Percentiles rank a stretch among this genome's conserved stretches.
Conservation (phyloP, 352 stramenopile genomes). For the Phytophthora parvispora region DNA sequence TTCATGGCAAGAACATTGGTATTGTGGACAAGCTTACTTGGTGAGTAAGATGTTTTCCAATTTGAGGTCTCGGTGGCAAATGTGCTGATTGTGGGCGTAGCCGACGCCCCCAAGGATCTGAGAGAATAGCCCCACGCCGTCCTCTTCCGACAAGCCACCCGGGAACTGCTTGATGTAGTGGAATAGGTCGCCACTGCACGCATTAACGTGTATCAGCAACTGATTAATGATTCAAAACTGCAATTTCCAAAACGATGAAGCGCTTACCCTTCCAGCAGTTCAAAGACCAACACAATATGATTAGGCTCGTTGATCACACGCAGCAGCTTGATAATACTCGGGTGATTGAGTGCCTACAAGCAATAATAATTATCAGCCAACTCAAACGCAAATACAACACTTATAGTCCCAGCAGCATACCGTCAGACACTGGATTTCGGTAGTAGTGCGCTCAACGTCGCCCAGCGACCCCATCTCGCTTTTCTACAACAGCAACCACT, state of each 20-base stretch:
- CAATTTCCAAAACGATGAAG: neutral
- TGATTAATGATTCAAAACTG: neutral
- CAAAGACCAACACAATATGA: conserved; percentile 90
- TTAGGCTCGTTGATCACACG: conserved; percentile 89
- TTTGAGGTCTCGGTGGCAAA: conserved; percentile 91
- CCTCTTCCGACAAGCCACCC: conserved; percentile 69
- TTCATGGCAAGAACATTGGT: neutral
- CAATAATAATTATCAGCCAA: conserved; percentile 1
- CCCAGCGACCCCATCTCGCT: conserved; percentile 89
- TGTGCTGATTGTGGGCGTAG: conserved; percentile 92
- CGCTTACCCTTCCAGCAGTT: conserved; percentile 82
- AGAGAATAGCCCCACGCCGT: conserved; percentile 70
- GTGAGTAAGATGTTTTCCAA: conserved; percentile 90
- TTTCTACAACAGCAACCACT: conserved; percentile 59
- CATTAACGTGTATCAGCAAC: neutral
- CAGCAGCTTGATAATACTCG: conserved; percentile 90
- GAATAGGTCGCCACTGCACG: conserved; percentile 80
- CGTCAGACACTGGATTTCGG: conserved; percentile 89
- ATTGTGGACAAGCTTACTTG: conserved; percentile 52
- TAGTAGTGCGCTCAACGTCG: conserved; percentile 89
- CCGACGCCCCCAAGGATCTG: conserved; percentile 85
- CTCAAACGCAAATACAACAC: neutral
- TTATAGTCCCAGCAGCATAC: neutral
- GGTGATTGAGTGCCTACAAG: conserved; percentile 80
- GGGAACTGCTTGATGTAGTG: conserved; percentile 81